Conservation (phyloP, 2,329 filamentous ascomycete species). For the Aspergillus udagawae region DNA sequence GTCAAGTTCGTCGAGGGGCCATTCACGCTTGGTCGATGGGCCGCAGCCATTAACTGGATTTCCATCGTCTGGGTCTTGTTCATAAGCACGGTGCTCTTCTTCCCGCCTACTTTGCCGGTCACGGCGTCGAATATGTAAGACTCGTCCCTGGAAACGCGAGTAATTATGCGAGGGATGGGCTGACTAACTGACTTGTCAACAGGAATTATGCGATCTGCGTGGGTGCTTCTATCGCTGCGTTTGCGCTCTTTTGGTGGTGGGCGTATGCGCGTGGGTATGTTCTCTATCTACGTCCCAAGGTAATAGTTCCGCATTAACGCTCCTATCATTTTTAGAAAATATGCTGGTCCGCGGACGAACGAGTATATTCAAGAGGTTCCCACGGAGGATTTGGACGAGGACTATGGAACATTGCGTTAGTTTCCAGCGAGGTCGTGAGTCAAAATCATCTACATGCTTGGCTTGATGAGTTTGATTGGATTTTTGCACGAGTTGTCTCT, state of each 20-base stretch:
- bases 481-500: background rate
- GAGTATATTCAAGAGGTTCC: conserved; percentile 42
- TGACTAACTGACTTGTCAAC: background rate
- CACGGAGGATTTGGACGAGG: conserved; percentile 25
- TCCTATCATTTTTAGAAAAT: conserved; percentile 41
- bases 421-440: background rate
- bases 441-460: background rate
- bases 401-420: conserved; percentile 14
- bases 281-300: conserved; percentile 10
- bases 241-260: conserved; percentile 51
- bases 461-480: background rate
- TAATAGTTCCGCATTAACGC: conserved; percentile 1
- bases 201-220: conserved; percentile 50
- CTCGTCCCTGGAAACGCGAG: background rate
- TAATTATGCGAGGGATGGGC: background rate
- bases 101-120: conserved; percentile 46
- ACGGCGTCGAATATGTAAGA: conserved; percentile 48
- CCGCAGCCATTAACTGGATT: conserved; percentile 52
- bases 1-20: conserved; percentile 56
- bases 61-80: conserved; percentile 60
- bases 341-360: conserved; percentile 56
- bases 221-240: conserved; percentile 44
- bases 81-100: conserved; percentile 59
- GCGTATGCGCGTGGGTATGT: conserved; percentile 36
- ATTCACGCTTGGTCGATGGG: conserved; percentile 55